Evolutionary conservation across 2,329 filamentous ascomycete genomes (phyloP).

Genomic region (Talaromyces sp.): DNA sequence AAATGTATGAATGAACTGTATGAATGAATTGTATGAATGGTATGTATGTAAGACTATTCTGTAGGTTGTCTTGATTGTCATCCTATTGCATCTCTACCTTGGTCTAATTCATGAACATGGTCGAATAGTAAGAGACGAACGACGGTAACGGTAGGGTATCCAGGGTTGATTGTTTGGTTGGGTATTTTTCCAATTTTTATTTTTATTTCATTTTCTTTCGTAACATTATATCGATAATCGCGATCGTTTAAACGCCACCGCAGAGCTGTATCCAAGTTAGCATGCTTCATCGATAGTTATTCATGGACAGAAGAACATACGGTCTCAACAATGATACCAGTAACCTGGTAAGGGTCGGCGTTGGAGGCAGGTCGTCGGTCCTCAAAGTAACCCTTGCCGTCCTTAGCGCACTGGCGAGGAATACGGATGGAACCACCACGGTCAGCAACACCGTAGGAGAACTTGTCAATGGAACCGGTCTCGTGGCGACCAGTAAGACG

Average conservation of each 20-base stretch:
- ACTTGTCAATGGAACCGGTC: conserved; percentile 88
- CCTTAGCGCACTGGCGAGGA: conserved; percentile 73
- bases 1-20: background rate
- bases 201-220: conserved; percentile 3
- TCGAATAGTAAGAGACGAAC: background rate
- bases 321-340: conserved; percentile 74
- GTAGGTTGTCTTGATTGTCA: conserved; percentile 3
- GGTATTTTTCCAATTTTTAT: conserved; percentile 3
- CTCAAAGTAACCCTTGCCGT: conserved; percentile 94
- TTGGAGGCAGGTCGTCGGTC: conserved; percentile 78
- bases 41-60: conserved; percentile 4
- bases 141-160: conserved; percentile 6
- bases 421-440: conserved; percentile 92
- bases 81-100: conserved; percentile 7
- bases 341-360: conserved; percentile 79
- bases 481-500: conserved; percentile 92
- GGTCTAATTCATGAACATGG: conserved; percentile 5
- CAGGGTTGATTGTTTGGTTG: background rate
- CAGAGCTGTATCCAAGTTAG: conserved; percentile 27
- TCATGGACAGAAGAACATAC: conserved; percentile 26
- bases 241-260: conserved; percentile 43
- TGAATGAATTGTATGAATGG: conserved; percentile 3
- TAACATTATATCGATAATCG: background rate
- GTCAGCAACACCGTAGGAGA: conserved; percentile 92
- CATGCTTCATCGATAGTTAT: background rate